Evolutionary conservation across 495 filamentous ascomycete genomes (phyloP).

Genomic region (Podospora anserina): DNA sequence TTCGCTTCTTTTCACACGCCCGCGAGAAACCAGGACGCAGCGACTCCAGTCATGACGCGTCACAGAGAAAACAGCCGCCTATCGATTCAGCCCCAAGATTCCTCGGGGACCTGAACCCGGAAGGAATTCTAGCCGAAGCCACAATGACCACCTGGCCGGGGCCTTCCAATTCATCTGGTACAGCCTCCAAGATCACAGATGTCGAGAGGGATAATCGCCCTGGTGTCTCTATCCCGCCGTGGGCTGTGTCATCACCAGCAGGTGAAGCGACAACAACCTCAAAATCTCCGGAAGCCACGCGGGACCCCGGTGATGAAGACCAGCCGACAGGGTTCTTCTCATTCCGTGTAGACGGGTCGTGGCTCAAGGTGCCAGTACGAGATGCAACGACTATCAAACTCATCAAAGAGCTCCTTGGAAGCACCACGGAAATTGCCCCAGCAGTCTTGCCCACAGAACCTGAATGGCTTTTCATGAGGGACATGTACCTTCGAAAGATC

Average conservation of each 20-base stretch:
- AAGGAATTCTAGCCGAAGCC: slow-evolving; percentile 48
- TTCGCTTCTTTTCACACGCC: slow-evolving; percentile 28
- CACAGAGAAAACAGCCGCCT: not conserved
- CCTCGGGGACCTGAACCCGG: slow-evolving; percentile 53
- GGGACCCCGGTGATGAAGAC: not conserved
- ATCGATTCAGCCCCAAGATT: slow-evolving; percentile 38
- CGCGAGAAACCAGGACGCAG: slow-evolving; percentile 6
- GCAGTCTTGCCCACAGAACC: slow-evolving; percentile 36
- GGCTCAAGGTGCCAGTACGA: slow-evolving; percentile 12
- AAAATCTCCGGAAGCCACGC: not conserved
- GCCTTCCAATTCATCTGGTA: not conserved
- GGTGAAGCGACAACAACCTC: not conserved
- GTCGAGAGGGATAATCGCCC: not conserved
- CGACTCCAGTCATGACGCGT: not conserved
- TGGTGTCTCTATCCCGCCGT: slow-evolving; percentile 5
- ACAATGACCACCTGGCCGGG: slow-evolving; percentile 30
- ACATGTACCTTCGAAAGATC: slow-evolving; percentile 45
- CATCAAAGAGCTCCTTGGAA: slow-evolving; percentile 9
- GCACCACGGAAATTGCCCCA: slow-evolving; percentile 18
- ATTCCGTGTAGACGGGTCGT: slow-evolving; percentile 13
- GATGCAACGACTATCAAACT: slow-evolving; percentile 12
- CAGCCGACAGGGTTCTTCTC: slow-evolving; percentile 8
- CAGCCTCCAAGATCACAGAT: not conserved
- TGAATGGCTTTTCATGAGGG: slow-evolving; percentile 35
- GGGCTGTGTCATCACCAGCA: not conserved